These are phyloP conservation scores for Paspalum vaginatum DNA, from an alignment of 176 grass and related monocot species.

Conservation along the genomic window DNA sequence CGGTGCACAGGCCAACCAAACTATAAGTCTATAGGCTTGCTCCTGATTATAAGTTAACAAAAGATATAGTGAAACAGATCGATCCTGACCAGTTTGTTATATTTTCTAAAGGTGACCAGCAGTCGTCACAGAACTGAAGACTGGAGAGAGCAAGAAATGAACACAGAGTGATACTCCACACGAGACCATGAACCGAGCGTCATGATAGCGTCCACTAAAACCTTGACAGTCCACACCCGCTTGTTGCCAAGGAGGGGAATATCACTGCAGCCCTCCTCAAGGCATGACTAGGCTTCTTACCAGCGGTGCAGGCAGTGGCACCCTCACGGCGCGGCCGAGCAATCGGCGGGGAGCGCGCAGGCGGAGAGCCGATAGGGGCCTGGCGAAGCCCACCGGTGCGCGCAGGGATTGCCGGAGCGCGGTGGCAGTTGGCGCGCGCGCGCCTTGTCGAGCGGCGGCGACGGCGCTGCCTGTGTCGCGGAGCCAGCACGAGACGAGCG, in stretches of 20 bases:
- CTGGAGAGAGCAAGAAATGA: background rate
- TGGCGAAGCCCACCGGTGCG: background rate
- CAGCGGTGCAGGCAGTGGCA: background rate
- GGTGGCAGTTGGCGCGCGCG: background rate
- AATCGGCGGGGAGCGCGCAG: background rate
- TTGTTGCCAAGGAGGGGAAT: background rate
- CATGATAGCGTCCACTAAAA: background rate
- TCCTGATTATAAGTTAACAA: too few relatives aligned
- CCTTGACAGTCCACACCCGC: background rate
- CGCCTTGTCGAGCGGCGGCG: conserved; percentile 6
- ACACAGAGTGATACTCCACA: background rate
- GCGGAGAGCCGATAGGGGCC: background rate
- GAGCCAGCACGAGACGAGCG: conserved; percentile 5
- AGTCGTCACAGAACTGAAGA: background rate
- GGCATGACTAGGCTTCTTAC: background rate
- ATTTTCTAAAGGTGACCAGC: background rate
- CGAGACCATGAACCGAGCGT: background rate
- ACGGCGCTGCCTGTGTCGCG: background rate
- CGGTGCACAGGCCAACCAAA: too few relatives aligned
- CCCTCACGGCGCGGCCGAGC: background rate
- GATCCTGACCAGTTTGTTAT: too few relatives aligned
- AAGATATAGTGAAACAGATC: too few relatives aligned
- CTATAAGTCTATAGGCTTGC: too few relatives aligned
- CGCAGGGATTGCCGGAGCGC: background rate
- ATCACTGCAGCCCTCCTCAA: background rate